A percentile compares a stretch with the other conserved stretches of the same genome.
Evolutionary conservation across 2,329 filamentous ascomycete genomes (phyloP).

Genomic region (Claviceps arundinis): DNA sequence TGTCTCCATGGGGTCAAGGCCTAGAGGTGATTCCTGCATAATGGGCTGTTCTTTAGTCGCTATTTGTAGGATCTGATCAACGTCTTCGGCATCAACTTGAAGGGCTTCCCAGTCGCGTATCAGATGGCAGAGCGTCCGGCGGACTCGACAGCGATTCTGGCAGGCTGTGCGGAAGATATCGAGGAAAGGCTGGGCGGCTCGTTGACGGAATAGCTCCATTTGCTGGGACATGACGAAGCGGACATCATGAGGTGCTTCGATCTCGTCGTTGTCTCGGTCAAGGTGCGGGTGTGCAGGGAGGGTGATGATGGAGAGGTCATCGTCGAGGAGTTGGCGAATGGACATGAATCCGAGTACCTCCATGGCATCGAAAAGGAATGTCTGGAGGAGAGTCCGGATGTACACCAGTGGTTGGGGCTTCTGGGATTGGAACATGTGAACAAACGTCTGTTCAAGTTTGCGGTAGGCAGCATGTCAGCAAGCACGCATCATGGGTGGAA

Average conservation of each 20-base stretch:
- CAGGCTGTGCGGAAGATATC: slow-evolving; percentile 76
- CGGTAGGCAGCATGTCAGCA: background rate
- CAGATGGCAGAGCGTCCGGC: slow-evolving; percentile 78
- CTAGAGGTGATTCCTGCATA: slow-evolving; percentile 26
- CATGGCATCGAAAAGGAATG: slow-evolving; percentile 61
- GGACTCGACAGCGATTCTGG: slow-evolving; percentile 78
- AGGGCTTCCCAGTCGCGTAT: slow-evolving; percentile 74
- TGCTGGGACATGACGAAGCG: slow-evolving; percentile 58
- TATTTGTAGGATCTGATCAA: slow-evolving; percentile 54
- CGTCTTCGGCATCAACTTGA: slow-evolving; percentile 66
- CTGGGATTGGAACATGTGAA: slow-evolving; percentile 61
- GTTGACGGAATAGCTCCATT: slow-evolving; percentile 56
- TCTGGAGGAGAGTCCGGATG: slow-evolving; percentile 66
- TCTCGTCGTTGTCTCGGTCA: slow-evolving; percentile 59
- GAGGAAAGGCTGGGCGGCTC: slow-evolving; percentile 57
- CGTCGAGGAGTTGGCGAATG: slow-evolving; percentile 63
- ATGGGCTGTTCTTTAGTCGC: slow-evolving; percentile 49
- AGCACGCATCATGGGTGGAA: background rate
- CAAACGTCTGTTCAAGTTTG: slow-evolving; percentile 45
- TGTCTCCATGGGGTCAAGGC: slow-evolving; percentile 32
- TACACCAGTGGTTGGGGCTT: slow-evolving; percentile 76
- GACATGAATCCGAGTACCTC: slow-evolving; percentile 54
- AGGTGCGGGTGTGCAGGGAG: slow-evolving; percentile 60
- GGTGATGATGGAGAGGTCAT: slow-evolving; percentile 66
- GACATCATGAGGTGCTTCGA: slow-evolving; percentile 61